Percentiles rank a stretch among this genome's conserved stretches.
phyloP scores from a whole-genome alignment of 2,329 filamentous ascomycete species.

The Chaetomium sp. region DNA sequence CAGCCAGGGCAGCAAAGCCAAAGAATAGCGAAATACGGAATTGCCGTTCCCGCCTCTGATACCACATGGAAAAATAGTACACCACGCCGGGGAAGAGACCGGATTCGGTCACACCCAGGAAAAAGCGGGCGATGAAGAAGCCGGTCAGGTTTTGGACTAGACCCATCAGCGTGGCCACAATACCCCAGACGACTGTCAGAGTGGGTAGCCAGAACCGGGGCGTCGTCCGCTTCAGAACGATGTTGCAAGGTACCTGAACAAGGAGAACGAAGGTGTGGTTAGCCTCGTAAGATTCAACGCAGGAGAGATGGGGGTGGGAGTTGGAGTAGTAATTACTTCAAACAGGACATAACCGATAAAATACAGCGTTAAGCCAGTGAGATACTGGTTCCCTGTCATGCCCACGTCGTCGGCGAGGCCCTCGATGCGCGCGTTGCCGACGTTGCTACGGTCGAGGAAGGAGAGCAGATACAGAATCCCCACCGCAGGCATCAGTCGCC shows the following conservation, averaged over 20 bases:
- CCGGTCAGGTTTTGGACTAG: conserved; percentile 44
- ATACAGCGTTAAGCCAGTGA: conserved; percentile 60
- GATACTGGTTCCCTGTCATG: conserved; percentile 56
- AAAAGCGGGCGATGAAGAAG: conserved; percentile 48
- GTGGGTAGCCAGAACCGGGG: conserved; percentile 52
- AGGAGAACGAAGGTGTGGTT: neutral
- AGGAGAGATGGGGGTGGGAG: neutral
- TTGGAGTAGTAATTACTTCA: conserved; percentile 34
- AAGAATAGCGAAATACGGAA: conserved; percentile 53
- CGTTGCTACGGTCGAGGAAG: conserved; percentile 53
- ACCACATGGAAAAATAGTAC: conserved; percentile 49
- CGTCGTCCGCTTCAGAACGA: conserved; percentile 54
- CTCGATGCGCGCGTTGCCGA: conserved; percentile 53
- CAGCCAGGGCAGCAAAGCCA: conserved; percentile 46
- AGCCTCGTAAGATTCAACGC: neutral
- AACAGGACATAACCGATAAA: conserved; percentile 57
- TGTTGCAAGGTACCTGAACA: conserved; percentile 52
- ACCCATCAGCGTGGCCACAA: conserved; percentile 47
- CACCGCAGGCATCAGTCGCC: conserved; percentile 45
- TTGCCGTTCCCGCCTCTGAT: conserved; percentile 47
- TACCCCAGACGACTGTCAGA: conserved; percentile 49
- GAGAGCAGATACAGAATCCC: conserved; percentile 50
- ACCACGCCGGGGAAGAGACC: conserved; percentile 47
- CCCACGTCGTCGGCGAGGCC: conserved; percentile 45
- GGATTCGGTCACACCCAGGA: conserved; percentile 49